Percentiles rank a stretch among this genome's conserved stretches.
Conservation (phyloP, 768 basidiomycete genomes). For the Cystoderma amianthinum region DNA sequence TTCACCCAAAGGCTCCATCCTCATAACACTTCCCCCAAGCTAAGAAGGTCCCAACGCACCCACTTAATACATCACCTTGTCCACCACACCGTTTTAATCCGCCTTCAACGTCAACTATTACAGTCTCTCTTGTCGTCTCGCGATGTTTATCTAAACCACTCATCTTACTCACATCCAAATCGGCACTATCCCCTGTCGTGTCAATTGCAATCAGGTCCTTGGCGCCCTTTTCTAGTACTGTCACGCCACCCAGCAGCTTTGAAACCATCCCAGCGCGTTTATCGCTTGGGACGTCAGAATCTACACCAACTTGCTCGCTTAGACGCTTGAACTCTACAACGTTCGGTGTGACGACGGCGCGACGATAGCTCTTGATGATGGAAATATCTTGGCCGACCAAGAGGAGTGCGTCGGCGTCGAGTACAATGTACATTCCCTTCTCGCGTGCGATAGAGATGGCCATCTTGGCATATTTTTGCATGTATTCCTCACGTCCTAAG, state of each 20-base stretch:
- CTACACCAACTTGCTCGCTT: constrained; percentile 65
- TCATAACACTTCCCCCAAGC: constrained; percentile 97
- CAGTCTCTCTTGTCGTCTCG: constrained; percentile 48
- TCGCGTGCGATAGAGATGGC: constrained; percentile 70
- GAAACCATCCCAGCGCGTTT: constrained; percentile 71
- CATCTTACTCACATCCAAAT: constrained; percentile 34
- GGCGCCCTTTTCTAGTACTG: constrained; percentile 84
- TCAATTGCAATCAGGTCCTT: constrained; percentile 79
- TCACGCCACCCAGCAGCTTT: constrained; percentile 73
- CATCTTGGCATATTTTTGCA: constrained; percentile 75
- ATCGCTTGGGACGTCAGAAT: constrained; percentile 38
- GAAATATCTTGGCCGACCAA: constrained; percentile 70
- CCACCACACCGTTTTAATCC: constrained; percentile 93
- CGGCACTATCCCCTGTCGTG: constrained; percentile 49
- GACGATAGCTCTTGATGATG: constrained; percentile 77
- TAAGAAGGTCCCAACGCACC: constrained; percentile 80
- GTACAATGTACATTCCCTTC: constrained; percentile 80
- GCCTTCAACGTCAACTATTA: constrained; percentile 65
- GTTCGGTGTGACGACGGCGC: constrained; percentile 90
- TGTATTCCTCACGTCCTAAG: constrained; percentile 84
- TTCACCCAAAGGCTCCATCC: constrained; percentile 74
- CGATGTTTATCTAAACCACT: constrained; percentile 37
- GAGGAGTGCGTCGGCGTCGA: constrained; percentile 92
- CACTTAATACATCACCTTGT: constrained; percentile 91
- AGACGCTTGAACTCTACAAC: constrained; percentile 88